phyloP scores from a whole-genome alignment of 306 rosid species.

The Pyrus pyrifolia region DNA sequence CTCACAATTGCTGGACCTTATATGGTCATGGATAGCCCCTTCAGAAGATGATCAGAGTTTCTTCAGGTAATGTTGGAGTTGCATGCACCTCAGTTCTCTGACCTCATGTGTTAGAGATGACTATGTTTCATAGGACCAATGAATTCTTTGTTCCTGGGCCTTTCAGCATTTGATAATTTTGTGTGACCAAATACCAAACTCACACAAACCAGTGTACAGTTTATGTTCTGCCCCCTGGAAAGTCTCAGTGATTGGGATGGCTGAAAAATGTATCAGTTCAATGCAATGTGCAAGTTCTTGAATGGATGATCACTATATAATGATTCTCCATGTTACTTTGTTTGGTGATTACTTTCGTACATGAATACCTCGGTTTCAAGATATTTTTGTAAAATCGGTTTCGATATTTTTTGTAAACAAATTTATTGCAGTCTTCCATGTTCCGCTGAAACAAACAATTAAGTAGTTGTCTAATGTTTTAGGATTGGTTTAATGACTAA shows the following conservation, averaged over 20 bases:
- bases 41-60: slow-evolving; percentile 63
- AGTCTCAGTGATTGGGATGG: not conserved
- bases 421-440: not conserved
- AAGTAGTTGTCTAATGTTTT: slow-evolving; percentile 9
- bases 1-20: slow-evolving; percentile 76
- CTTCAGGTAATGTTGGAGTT: slow-evolving; percentile 48
- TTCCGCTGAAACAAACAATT: not conserved
- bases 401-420: not conserved
- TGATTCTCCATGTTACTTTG: not conserved
- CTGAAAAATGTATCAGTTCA: not conserved
- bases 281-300: not conserved
- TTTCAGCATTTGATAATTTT: not conserved
- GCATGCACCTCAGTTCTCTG: slow-evolving; percentile 16
- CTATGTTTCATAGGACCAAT: not conserved
- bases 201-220: not conserved
- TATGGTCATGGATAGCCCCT: slow-evolving; percentile 99
- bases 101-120: not conserved
- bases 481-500: slow-evolving; percentile 18
- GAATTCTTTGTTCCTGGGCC: slow-evolving; percentile 1
- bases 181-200: not conserved
- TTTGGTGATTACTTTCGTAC: not conserved
- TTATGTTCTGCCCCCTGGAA: not conserved
- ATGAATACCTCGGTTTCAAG: not conserved
- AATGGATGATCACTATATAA: not conserved
- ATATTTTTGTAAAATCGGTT: not conserved